phyloP scores from a whole-genome alignment of 495 filamentous ascomycete species.

The Trichoderma virens region DNA sequence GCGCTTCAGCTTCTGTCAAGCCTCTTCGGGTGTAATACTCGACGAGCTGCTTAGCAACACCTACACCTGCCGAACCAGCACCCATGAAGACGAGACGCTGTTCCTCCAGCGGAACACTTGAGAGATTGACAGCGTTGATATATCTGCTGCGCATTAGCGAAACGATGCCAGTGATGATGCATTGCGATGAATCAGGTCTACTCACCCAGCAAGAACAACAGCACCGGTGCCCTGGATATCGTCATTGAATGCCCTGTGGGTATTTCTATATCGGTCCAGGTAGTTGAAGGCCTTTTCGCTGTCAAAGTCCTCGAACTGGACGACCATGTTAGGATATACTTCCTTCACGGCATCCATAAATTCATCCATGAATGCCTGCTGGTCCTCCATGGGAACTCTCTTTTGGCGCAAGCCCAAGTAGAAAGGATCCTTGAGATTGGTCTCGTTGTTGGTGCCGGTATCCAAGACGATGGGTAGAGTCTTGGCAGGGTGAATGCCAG shows the following conservation, averaged over 20 bases:
- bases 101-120: conserved; percentile 76
- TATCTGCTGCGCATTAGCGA: conserved; percentile 41
- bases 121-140: conserved; percentile 88
- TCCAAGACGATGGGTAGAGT: conserved; percentile 91
- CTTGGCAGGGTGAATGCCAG: conserved; percentile 86
- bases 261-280: conserved; percentile 76
- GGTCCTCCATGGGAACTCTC: conserved; percentile 72
- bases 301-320: conserved; percentile 99
- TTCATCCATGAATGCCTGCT: conserved; percentile 92
- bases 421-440: conserved; percentile 80
- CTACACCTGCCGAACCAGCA: conserved; percentile 89
- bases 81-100: conserved; percentile 95
- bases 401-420: conserved; percentile 85
- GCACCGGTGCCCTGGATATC: conserved; percentile 98
- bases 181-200: neutral
- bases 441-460: conserved; percentile 84
- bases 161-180: neutral
- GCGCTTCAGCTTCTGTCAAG: conserved; percentile 83
- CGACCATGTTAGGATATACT: conserved; percentile 84
- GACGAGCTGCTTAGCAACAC: conserved; percentile 94
- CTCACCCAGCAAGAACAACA: conserved; percentile 79
- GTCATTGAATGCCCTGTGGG: conserved; percentile 95
- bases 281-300: conserved; percentile 87
- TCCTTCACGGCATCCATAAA: conserved; percentile 88
- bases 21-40: conserved; percentile 92